Evolutionary conservation across 164 flowering plant species (phyloP).

Genomic region (Annona cherimola): DNA sequence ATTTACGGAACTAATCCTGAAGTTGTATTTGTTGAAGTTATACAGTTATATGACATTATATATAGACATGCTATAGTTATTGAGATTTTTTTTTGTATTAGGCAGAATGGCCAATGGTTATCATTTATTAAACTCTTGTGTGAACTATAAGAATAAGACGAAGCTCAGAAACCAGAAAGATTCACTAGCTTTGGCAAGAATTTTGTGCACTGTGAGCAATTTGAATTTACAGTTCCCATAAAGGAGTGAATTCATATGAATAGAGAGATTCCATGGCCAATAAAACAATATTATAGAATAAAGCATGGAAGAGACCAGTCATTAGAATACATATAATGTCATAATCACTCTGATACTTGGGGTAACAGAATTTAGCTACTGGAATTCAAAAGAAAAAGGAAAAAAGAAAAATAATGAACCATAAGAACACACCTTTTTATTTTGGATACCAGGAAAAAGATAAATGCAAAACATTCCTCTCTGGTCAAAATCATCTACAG

Average conservation of each 20-base stretch:
- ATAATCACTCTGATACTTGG: background rate
- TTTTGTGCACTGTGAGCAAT: background rate
- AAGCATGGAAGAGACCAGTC: background rate
- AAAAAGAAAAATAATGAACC: background rate
- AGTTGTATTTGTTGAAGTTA: too few relatives aligned
- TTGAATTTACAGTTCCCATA: background rate
- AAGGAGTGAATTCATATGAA: background rate
- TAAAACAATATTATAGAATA: too few relatives aligned
- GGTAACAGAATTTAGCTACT: background rate
- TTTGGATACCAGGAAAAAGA: constrained; percentile 56
- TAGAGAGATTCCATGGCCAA: background rate
- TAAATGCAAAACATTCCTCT: constrained; percentile 74
- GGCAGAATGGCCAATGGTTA: too few relatives aligned
- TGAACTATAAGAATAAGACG: background rate
- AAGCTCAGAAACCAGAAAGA: background rate
- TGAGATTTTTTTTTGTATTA: too few relatives aligned
- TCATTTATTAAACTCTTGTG: too few relatives aligned
- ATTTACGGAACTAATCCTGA: too few relatives aligned
- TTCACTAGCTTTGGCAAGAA: background rate
- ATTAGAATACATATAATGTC: background rate
- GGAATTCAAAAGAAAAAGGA: background rate
- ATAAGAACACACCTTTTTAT: constrained; percentile 39
- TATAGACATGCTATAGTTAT: too few relatives aligned
- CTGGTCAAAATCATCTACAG: constrained; percentile 59
- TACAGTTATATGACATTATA: too few relatives aligned